A percentile compares a stretch with the other conserved stretches of the same genome.
phyloP scores from a whole-genome alignment of 1,284 basidiomycete species.

The Puccinia triticina region DNA sequence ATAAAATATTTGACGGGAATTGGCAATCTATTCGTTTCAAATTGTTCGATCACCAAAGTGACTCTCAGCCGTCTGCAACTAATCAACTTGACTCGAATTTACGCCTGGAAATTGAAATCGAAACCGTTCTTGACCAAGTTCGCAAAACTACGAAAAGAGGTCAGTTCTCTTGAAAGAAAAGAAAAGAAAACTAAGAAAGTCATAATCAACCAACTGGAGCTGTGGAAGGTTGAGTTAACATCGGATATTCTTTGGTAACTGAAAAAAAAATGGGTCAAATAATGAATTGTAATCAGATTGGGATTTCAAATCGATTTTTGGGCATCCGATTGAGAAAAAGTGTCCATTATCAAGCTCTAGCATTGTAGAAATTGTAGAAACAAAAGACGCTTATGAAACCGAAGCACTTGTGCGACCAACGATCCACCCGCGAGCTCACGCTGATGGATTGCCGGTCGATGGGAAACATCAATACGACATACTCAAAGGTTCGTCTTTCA shows the following conservation, averaged over 20 bases:
- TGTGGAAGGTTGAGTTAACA: too few relatives aligned
- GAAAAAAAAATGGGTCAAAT: background rate
- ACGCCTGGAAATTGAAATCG: constrained; percentile 39
- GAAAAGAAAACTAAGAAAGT: too few relatives aligned
- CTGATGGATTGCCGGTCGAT: constrained; percentile 42
- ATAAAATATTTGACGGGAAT: constrained; percentile 79
- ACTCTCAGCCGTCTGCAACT: background rate
- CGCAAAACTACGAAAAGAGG: constrained; percentile 36
- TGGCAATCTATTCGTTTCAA: constrained; percentile 85
- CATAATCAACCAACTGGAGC: too few relatives aligned
- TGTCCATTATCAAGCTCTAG: constrained; percentile 68
- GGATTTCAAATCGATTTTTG: constrained; percentile 75
- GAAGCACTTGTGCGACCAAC: background rate
- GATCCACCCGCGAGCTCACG: constrained; percentile 30
- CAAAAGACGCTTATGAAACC: background rate
- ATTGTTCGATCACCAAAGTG: constrained; percentile 51
- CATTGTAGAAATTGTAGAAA: constrained; percentile 64
- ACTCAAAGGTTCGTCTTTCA: constrained; percentile 20
- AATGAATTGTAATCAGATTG: constrained; percentile 67
- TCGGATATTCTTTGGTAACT: constrained; percentile 8
- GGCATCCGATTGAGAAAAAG: constrained; percentile 66
- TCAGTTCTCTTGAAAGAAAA: background rate
- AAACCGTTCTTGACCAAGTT: constrained; percentile 34
- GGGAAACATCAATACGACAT: constrained; percentile 28
- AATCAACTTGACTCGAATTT: background rate